Evolutionary conservation across 345 rosid species (phyloP).

Genomic region (Geranium brycei): DNA sequence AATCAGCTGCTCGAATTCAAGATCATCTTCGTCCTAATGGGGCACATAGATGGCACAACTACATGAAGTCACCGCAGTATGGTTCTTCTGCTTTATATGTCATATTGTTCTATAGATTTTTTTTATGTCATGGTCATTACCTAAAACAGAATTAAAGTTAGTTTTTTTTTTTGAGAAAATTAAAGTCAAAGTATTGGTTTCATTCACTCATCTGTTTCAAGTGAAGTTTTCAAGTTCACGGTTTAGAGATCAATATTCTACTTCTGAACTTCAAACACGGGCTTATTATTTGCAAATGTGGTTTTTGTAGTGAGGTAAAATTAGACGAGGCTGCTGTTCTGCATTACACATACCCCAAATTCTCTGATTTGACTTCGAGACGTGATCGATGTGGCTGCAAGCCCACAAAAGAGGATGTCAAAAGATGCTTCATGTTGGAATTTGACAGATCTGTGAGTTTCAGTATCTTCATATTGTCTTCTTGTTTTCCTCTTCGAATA

Average conservation of each 20-base stretch:
- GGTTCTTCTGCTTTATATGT: conserved; percentile 3
- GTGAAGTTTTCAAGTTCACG: no score
- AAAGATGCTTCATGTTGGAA: conserved; percentile 96
- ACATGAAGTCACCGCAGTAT: conserved; percentile 65
- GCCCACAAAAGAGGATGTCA: conserved; percentile 87
- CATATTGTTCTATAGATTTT: not conserved
- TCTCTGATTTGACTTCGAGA: conserved; percentile 93
- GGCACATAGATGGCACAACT: conserved; percentile 98
- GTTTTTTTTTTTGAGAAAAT: no score
- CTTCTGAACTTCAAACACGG: no score
- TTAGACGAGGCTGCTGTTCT: conserved; percentile 81
- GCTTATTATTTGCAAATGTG: no score
- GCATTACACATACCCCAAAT: conserved; percentile 78
- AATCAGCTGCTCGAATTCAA: conserved; percentile 86
- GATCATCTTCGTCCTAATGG: conserved; percentile 96
- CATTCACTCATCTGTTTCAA: no score
- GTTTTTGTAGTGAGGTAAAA: conserved; percentile 46
- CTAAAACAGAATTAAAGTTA: no score
- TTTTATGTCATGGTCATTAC: no score
- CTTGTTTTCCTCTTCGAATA: no score
- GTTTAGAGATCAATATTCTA: no score
- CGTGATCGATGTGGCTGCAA: conserved; percentile 98
- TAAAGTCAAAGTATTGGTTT: no score
- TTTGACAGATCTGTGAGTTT: conserved; percentile 87
- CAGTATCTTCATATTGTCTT: no score